phyloP scores from a whole-genome alignment of 495 filamentous ascomycete genomes.

The Penicillium desertorum region DNA sequence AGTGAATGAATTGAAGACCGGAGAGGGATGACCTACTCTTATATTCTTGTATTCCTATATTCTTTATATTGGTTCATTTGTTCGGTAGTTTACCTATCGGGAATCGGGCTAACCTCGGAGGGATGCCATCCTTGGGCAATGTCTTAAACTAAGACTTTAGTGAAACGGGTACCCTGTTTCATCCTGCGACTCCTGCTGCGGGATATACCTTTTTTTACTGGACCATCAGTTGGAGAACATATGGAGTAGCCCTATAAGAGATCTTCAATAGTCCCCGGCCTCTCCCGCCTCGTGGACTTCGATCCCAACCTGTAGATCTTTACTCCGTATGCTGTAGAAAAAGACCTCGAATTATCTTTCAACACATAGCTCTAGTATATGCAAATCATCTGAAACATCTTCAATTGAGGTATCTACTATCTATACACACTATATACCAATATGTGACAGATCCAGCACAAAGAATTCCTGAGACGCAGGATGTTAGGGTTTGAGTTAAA shows the following conservation, averaged over 20 bases:
- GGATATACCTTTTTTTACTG: neutral
- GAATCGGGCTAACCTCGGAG: neutral
- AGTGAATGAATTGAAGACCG: constrained; percentile 6
- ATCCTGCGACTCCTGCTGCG: constrained; percentile 2
- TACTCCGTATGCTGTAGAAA: too few relatives aligned
- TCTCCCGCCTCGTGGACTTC: neutral
- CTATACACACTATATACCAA: neutral
- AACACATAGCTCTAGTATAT: neutral
- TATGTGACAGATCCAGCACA: neutral
- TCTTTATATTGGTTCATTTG: too few relatives aligned
- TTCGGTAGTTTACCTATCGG: too few relatives aligned
- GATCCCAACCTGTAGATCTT: neutral
- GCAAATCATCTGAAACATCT: neutral
- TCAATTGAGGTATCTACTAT: neutral
- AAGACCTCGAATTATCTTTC: neutral
- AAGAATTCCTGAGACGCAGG: constrained; percentile 1
- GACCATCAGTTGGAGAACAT: neutral
- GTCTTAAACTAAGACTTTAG: constrained; percentile 5
- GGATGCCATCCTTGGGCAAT: neutral
- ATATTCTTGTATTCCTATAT: too few relatives aligned
- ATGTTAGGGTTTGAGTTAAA: neutral
- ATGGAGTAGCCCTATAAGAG: neutral
- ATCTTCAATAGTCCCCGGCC: neutral
- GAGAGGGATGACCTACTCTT: neutral
- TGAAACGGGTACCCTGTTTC: constrained; percentile 24